These are phyloP conservation scores for Pyrus hybrid DNA, from an alignment of 331 rosid genomes.

Conservation along the genomic window DNA sequence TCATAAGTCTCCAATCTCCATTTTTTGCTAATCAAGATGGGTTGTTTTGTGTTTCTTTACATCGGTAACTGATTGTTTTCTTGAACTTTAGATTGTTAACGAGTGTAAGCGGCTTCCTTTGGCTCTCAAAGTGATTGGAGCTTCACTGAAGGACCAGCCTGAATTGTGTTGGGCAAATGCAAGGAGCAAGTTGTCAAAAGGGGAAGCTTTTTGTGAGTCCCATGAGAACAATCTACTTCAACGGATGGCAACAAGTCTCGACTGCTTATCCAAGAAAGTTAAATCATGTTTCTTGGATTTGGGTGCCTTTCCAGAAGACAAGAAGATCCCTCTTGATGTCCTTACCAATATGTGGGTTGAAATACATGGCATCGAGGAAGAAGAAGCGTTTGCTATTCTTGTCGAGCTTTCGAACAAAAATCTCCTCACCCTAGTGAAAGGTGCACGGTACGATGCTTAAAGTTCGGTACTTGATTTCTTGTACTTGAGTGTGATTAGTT, in stretches of 20 bases:
- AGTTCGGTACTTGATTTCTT: no score
- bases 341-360: no score
- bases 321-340: constrained; percentile 77
- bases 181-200: no score
- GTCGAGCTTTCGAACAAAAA: no score
- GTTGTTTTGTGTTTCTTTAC: background rate
- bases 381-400: no score
- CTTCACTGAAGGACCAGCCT: constrained; percentile 67
- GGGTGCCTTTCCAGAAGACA: constrained; percentile 82
- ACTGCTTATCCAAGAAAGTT: constrained; percentile 41
- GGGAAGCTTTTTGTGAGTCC: no score
- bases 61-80: background rate
- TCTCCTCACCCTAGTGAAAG: no score
- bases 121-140: constrained; percentile 96
- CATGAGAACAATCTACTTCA: no score
- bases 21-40: background rate
- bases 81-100: constrained; percentile 49
- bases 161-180: no score
- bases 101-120: constrained; percentile 90
- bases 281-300: constrained; percentile 80
- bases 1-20: background rate
- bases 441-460: no score
- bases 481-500: no score
- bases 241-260: constrained; percentile 66
- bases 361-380: no score